Evolutionary conservation across 1,139 yeast species (phyloP), one percentile per base, ranked within the genome.

Genomic region (Groenewaldozyma auringiensis): DNA sequence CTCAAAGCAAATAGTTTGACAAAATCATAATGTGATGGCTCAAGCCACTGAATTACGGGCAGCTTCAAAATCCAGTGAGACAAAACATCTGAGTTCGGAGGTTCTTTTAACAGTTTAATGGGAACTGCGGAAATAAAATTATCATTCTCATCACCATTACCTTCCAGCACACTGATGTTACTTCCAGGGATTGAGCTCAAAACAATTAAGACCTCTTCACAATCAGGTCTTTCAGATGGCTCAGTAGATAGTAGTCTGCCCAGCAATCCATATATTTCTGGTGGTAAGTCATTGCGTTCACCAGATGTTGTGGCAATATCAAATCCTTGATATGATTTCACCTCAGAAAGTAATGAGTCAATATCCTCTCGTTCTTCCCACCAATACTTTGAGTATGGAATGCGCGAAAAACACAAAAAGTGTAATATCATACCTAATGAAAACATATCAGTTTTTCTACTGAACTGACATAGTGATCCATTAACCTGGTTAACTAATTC

Each of bases 401-500:
- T 65, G 21, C 66, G 66, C 1, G 88, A 85, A 59, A 81, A 81
- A 50, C 89, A 79, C 46, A 87, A 63, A 60, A 75, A 85, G 59
- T 84, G 81, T 41, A 86, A 64, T 31, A 86, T 83, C 78, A 88
- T 76, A 0, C 96, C 96, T 35, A 87, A 62, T 0, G 95, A 83
- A 60, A 84, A 87, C 43, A 85, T 72, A 62, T 87, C 96, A 27
- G 95, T 79, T 41, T 78, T 75, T 57, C 74, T 79, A 6, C 81
- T 75, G 56, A 82, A 85, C 44, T 81, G 78, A 34, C 72, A 69
- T 41, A 73, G 63, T 11, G 53, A 55, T 14, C 54, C 65, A 50
- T 31, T 53, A 50, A 27, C 35, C 3, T 54, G 51, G 11, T 68
- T 60, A 59, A 87, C 70, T 13, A 86, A 70, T 55, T 86, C 95